Conservation (phyloP, 108 stramenopile species). For the Nitzschia sp. region DNA sequence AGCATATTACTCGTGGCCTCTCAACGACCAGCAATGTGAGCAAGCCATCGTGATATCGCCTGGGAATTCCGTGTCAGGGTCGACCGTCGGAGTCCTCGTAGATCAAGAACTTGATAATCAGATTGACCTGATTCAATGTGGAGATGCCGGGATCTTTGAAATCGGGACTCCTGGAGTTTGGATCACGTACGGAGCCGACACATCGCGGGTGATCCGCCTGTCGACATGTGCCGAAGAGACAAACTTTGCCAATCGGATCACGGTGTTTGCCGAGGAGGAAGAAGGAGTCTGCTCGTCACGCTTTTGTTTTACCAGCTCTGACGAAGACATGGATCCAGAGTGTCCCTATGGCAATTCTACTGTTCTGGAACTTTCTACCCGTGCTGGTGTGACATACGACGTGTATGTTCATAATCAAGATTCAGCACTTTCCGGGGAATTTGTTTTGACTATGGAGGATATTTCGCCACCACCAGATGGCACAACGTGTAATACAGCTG, state of each 20-base stretch:
- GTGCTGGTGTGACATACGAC: not conserved
- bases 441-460: conserved; percentile 3
- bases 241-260: not conserved
- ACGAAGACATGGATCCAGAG: not conserved
- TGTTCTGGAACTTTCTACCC: not conserved
- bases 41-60: not conserved
- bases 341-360: conserved; percentile 8
- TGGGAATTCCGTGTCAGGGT: not conserved
- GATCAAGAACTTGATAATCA: not conserved
- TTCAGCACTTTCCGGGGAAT: not conserved
- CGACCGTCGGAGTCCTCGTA: not conserved
- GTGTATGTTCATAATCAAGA: not conserved
- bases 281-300: not conserved
- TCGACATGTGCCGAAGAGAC: conserved; percentile 1
- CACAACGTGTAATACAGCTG: not conserved
- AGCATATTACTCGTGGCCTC: too few species aligned
- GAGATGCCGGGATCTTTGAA: not conserved
- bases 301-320: not conserved
- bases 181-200: not conserved
- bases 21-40: too few species aligned
- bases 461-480: not conserved
- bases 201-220: not conserved
- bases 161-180: conserved; percentile 8
- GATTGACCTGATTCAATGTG: not conserved
- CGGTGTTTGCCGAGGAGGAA: not conserved